Conservation (phyloP, 306 rosid species). For the Canavalia gladiata region DNA sequence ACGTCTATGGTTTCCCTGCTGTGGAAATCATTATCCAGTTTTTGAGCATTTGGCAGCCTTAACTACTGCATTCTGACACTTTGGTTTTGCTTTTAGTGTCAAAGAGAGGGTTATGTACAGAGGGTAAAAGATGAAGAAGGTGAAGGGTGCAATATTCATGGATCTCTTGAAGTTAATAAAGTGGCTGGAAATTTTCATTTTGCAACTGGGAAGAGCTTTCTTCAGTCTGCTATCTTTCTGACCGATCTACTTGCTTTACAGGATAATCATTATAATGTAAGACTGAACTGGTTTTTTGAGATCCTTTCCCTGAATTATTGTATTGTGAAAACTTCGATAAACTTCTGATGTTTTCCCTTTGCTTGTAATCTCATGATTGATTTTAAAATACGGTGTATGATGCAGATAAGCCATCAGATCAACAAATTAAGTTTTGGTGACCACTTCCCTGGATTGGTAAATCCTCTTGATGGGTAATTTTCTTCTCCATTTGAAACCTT, state of each 20-base stretch:
- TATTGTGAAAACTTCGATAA: conserved; percentile 1
- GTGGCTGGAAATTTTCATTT: conserved; percentile 93
- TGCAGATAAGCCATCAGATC: conserved; percentile 89
- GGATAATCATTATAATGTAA: conserved; percentile 74
- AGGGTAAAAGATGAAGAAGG: conserved; percentile 88
- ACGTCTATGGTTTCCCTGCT: conserved; percentile 18
- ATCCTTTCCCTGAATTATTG: conserved; percentile 4
- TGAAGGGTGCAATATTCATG: conserved; percentile 93
- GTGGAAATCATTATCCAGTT: conserved; percentile 15
- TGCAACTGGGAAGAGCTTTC: conserved; percentile 85
- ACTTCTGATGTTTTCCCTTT: conserved; percentile 32
- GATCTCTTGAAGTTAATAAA: conserved; percentile 88
- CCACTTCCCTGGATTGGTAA: conserved; percentile 78
- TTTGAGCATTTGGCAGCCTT: conserved; percentile 21
- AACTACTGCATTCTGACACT: conserved; percentile 40
- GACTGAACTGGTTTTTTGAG: conserved; percentile 42
- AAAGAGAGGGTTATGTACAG: conserved; percentile 90
- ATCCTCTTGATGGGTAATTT: conserved; percentile 96
- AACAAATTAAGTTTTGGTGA: conserved; percentile 85
- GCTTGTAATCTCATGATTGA: conserved; percentile 30
- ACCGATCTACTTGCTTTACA: conserved; percentile 67
- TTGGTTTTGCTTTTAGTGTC: conserved; percentile 68
- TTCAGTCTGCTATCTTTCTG: conserved; percentile 67
- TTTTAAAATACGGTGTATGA: conserved; percentile 51
- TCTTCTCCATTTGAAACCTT: conserved; percentile 38